Evolutionary conservation across 495 filamentous ascomycete species (phyloP), one percentile per base, ranked within the genome.

Genomic region (Durotheca rogersii): DNA sequence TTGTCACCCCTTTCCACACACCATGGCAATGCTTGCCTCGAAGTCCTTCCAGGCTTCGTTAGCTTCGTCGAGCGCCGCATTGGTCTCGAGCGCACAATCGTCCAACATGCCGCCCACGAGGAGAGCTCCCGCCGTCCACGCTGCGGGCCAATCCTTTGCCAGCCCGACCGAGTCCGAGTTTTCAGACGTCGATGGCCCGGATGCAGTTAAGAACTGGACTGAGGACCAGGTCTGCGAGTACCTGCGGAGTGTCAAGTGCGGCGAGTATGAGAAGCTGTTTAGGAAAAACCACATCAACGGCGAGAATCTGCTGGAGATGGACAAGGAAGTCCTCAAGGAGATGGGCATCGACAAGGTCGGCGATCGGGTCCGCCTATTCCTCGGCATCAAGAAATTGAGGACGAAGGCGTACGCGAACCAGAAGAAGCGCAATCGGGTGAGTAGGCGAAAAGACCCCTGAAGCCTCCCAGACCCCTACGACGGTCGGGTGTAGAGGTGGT

Each of bases 261-360:
- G 82, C 41, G 88, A 99, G 62, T 97, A 99, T 70, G 89, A 95
- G 64, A 81, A 86, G 51, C 67, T 96, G 20, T 99, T 99, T 61
- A 84, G 85, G 74, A 82, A 81, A 48, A 95, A 99, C 62, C 87
- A 96, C 63, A 95, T 99, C 72, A 97, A 90, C 62, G 93, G 93
- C 43, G 90, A 94, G 67, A 96, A 94, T 61, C 75, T 99, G 32
- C 79, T 99, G 47, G 93, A 99, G 69, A 92, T 95, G 69, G 93
- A 99, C 66, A 94, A 96, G 72, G 84, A 87, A 41, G 89, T 93
- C 36, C 78, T 99, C 47, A 94, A 97, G 69, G 93, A 99, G 62
- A 91, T 99, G 81, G 93, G 93, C 18, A 89, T 99, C 53, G 95
- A 96, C 56, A 99, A 96, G 69, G 86, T 99, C 45, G 93, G 93